Base-by-base conservation (phyloP, 2,329 filamentous ascomycete species). In the Ophidiomyces ophidiicola region DNA sequence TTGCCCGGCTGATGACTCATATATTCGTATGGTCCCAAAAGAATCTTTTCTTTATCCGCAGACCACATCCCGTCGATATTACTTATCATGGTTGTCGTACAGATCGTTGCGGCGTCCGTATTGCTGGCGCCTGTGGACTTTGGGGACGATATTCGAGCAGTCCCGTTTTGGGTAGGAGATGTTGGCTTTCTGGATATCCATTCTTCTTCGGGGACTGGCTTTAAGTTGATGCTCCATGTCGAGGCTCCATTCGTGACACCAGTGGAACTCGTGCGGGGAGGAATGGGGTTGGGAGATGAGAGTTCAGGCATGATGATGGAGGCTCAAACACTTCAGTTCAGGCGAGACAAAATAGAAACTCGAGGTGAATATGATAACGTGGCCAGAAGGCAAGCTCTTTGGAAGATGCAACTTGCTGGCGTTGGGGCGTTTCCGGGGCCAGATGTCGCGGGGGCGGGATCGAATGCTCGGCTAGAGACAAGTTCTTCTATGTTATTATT, bases 1-100 rank as follows among this genome's bases (percentile, higher is more conserved):
- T 65, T 64, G 47, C 85, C 85, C 0, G 83, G 82, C 46, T 86
- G 79, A 31, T 74, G 72, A 52, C 78, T 72, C 45, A 90, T 70
- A 58, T 93, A 92, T 54, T 88, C 79, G 52, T 77, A 93, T 1
- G 85, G 85, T 0, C 78, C 84, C 33, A 78, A 67, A 38, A 92
- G 66, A 44, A 88, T 78, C 57, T 74, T 75, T 58, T 90, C 82
- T 64, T 90, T 88, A 51, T 81, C 73, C 1, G 68, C 60, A 5
- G 73, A 76, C 83, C 83, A 90, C 32, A 53, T 55, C 21, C 38
- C 38, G 38, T 41, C 38, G 12, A 19, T 36, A 24, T 36, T 41
- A 20, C 32, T 41, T 29, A 41, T 41, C 24, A 41, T 32, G 6
- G 32, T n/a, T 24, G 29, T 41, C 10, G 32, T 41, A 11, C 32